Evolutionary conservation across 78 protist genomes (phyloP).

Genomic region (Dictyostelium firmibasis): DNA sequence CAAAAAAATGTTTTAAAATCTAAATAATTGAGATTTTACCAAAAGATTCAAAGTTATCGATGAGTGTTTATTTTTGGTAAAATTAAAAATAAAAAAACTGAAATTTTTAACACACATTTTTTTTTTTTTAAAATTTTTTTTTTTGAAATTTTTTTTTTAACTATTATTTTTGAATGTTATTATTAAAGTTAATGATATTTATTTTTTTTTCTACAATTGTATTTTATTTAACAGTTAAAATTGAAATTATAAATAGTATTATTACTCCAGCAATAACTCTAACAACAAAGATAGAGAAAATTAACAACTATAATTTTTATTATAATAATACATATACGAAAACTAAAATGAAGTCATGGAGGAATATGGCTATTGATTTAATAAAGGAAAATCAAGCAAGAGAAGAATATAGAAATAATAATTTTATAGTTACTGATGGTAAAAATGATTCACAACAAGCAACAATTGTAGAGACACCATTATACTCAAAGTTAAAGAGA

Average conservation of each 20-base stretch:
- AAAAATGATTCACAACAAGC: not conserved
- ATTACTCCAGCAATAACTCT: not conserved
- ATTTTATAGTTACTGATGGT: not conserved
- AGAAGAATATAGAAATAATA: not conserved
- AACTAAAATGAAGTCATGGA: constrained; percentile 35
- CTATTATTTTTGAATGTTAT: not conserved
- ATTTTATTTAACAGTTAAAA: not conserved
- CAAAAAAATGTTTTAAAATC: no score
- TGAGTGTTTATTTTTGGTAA: no score
- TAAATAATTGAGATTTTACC: no score
- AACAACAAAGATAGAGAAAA: not conserved
- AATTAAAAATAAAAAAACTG: not conserved
- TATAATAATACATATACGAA: not conserved
- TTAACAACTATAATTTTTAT: not conserved
- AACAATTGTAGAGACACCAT: not conserved
- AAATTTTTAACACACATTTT: not conserved
- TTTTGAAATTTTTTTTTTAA: not conserved
- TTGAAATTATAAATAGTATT: not conserved
- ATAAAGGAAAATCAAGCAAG: constrained; percentile 35
- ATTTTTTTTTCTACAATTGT: not conserved
- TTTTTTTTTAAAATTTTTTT: not conserved
- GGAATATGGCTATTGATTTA: constrained; percentile 46
- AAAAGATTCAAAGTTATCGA: no score
- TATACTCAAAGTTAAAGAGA: constrained; percentile 1
- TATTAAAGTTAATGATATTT: not conserved